Evolutionary conservation across 352 stramenopile genomes (phyloP), one percentile per base, ranked within the genome.

Genomic region (Salisapilia sapeloensis): DNA sequence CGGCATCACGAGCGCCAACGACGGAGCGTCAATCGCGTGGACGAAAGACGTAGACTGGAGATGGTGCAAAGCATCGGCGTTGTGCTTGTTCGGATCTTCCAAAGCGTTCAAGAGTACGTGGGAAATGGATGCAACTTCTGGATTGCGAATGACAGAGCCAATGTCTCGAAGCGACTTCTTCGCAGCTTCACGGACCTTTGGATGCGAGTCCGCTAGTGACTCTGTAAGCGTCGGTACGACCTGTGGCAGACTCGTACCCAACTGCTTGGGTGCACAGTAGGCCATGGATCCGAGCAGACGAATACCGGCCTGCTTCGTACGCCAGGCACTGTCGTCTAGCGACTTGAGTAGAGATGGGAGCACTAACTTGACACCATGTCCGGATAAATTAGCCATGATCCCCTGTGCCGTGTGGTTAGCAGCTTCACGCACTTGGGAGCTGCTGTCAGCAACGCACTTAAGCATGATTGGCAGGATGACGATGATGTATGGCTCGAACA

Each of bases 1-100:
- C 15, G 96, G 96, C 58, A 99, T 96, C 44, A 99, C 87, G n/a
- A 99, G 71, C 15, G 96, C 95, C 17, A 99, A 62, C 42, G 94
- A 99, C 13, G 96, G 93, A 17, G 95, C 94, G 56, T 99, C 96
- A 47, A 99, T 98, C 42, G 95, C 96, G 66, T 99, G 96, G 45
- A 98, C 72, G 57, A 99, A 99, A 40, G 95, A 91, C 18, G 92
- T 98, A 24, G 80, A 91, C 40, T 98, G 93, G 19, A 99, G 56
- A 44, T 94, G 74, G 64, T 99, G 93, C 12, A 99, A 63, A 32
- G 93, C 96, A 17, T 85, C 72, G 12, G 81, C 47, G 12, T 95
- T 98, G 45, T 82, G 53, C 37, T 70, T 74, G 44, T 87, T 89
- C 1, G 89, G 87, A 47, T 99, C 93, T 32, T 93, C 95, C 15